Base-by-base conservation (phyloP, 2,329 filamentous ascomycete species). In the Cladosporium sp. region DNA sequence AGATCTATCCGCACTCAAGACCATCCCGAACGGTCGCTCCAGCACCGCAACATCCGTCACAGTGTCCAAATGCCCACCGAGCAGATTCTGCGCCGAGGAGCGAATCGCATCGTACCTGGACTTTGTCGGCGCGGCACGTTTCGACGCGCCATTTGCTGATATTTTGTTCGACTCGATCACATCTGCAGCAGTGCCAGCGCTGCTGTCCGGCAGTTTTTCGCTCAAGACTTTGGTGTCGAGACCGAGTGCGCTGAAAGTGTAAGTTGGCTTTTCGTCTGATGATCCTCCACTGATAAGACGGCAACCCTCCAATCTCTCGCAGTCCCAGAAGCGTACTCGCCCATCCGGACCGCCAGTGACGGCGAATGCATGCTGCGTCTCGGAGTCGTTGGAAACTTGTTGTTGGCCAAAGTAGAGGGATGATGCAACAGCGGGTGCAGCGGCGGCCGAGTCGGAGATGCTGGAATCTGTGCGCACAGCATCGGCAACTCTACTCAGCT, bases 321-420 rank as follows among this genome's bases (percentile, higher is more conserved):
- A 81, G 70, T 99, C 93, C 94, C 94, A 99, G 75, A 95, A 97
- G 9, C 94, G 86, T 17, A 99, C 83, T 73, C 90, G 94, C 75
- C 89, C 90, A 73, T 97, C 94, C 11, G 89, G 89, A 0, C 93
- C 93, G 17, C 88, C 92, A 0, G 91, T 94, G 38, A 99, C 78
- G 49, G 97, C 84, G 71, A 94, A 97, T 0, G 90, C 88, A 67
- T 91, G 87, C 59, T 88, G 87, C 3, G 88, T 68, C 19, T 92
- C 89, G 43, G 84, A 81, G 59, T 86, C 85, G 51, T 89, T 86
- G 52, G 91, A 86, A 22, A 85, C 82, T 5, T 82, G 79, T 67
- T 91, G 88, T 9, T 86, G 83, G 6, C 89, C 90, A 9, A 89
- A 84, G 0, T 86, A 79, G 76, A 96, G 86, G 3, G 89, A 28